Percentiles rank a stretch among this genome's conserved stretches.
Evolutionary conservation across 495 filamentous ascomycete species (phyloP).

Genomic region (Aspergillus haitiensis): DNA sequence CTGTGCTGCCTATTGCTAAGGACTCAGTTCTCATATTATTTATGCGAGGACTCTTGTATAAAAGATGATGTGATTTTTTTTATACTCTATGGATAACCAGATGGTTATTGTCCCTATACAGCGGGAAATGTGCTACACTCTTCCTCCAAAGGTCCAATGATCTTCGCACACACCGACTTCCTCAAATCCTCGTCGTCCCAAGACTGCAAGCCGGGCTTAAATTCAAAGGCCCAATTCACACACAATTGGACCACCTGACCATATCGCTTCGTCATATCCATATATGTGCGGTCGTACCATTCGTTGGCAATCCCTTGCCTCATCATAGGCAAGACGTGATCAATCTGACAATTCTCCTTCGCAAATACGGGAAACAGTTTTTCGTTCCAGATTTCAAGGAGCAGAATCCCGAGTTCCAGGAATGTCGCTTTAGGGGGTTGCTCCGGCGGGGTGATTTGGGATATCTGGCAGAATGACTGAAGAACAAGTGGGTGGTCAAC

Average conservation of each 20-base stretch:
- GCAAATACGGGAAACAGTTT: not conserved
- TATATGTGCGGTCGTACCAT: conserved; percentile 13
- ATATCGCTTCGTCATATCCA: conserved; percentile 6
- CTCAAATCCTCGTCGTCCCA: conserved; percentile 14
- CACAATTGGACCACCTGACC: not conserved
- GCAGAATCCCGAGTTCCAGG: conserved; percentile 3
- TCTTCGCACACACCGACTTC: conserved; percentile 6
- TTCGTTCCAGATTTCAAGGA: conserved; percentile 11
- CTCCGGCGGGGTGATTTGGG: not conserved
- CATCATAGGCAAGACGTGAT: not conserved
- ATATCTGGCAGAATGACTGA: not conserved
- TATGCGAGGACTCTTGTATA: too few relatives aligned
- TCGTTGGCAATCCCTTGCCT: conserved; percentile 9
- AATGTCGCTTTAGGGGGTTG: conserved; percentile 1
- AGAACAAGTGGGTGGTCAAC: conserved; percentile 6
- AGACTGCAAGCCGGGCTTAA: not conserved
- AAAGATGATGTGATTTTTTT: too few relatives aligned
- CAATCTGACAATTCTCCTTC: not conserved
- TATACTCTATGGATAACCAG: too few relatives aligned
- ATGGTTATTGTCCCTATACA: too few relatives aligned
- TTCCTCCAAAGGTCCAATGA: conserved; percentile 8
- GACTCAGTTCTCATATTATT: too few relatives aligned
- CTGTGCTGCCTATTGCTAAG: too few relatives aligned
- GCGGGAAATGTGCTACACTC: conserved; percentile 7
- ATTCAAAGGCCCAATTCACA: conserved; percentile 8